A percentile compares a stretch with the other conserved stretches of the same genome.
phyloP scores from a whole-genome alignment of 2,329 filamentous ascomycete genomes.

The Sclerotinia glacialis region DNA sequence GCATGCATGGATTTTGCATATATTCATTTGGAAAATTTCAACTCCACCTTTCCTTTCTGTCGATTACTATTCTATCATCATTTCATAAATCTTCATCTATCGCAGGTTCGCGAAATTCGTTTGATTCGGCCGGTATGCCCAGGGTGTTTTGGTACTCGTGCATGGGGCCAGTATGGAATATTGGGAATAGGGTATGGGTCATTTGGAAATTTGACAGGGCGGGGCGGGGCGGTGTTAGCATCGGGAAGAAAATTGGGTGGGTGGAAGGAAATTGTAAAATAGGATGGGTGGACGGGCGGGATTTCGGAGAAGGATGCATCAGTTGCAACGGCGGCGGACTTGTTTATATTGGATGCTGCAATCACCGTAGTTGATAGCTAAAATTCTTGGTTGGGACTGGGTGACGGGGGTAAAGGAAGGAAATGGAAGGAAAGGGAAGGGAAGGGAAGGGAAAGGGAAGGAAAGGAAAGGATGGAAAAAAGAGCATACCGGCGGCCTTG shows the following conservation, averaged over 20 bases:
- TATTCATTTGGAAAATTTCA: not conserved
- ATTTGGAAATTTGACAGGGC: not conserved
- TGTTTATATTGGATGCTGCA: constrained; percentile 4
- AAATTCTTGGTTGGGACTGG: not conserved
- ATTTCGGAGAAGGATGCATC: constrained; percentile 9
- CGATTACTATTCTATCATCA: not conserved
- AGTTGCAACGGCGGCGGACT: not conserved
- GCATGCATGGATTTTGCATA: constrained; percentile 18
- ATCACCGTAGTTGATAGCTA: not conserved
- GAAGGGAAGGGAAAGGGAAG: not conserved
- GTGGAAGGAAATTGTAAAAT: constrained; percentile 14
- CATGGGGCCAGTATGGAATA: constrained; percentile 2
- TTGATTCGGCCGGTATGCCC: constrained; percentile 20
- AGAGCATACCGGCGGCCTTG: not conserved
- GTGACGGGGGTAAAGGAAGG: not conserved
- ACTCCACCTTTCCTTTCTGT: not conserved
- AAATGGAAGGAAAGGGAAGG: not conserved
- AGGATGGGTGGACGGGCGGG: constrained; percentile 1
- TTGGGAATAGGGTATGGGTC: not conserved
- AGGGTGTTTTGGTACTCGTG: constrained; percentile 16
- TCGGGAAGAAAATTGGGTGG: not conserved
- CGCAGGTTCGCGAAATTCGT: constrained; percentile 17
- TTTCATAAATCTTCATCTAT: constrained; percentile 1
- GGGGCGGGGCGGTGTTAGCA: not conserved
- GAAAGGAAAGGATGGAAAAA: not conserved